Evolutionary conservation across 345 rosid genomes (phyloP).

Genomic region (Lenwebbia sp.): DNA sequence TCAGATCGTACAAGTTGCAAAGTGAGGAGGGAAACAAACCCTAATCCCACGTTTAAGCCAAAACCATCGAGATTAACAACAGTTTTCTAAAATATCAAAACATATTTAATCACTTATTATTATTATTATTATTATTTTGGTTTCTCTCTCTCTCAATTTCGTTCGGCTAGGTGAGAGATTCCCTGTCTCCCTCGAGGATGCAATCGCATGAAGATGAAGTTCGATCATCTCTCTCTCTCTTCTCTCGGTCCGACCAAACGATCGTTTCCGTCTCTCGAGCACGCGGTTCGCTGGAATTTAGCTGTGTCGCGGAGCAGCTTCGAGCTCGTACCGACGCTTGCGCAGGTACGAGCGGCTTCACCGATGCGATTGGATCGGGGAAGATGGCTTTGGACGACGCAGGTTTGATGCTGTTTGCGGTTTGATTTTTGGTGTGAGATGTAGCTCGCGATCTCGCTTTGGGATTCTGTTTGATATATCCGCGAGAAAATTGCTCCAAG

Average conservation of each 20-base stretch:
- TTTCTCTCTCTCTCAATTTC: not conserved
- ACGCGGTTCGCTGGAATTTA: not conserved
- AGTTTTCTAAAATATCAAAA: too few relatives aligned
- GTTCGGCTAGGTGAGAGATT: not conserved
- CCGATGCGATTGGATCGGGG: not conserved
- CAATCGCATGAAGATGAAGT: not conserved
- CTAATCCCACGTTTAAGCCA: not conserved
- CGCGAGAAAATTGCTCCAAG: not conserved
- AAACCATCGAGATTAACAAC: not conserved
- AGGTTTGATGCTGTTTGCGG: not conserved
- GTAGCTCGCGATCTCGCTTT: not conserved
- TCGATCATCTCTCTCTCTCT: not conserved
- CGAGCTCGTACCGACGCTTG: not conserved
- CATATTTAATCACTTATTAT: too few relatives aligned
- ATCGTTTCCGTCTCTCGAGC: too few relatives aligned
- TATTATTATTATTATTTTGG: too few relatives aligned
- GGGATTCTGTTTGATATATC: not conserved
- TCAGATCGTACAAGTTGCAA: not conserved
- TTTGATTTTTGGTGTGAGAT: not conserved
- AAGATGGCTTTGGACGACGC: not conserved
- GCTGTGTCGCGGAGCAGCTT: not conserved
- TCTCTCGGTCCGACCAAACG: too few relatives aligned
- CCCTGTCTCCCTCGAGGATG: not conserved
- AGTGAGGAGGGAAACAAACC: not conserved
- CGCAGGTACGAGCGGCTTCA: not conserved